phyloP scores from a whole-genome alignment of 2,329 filamentous ascomycete genomes.

The Aspergillus phoenicis region DNA sequence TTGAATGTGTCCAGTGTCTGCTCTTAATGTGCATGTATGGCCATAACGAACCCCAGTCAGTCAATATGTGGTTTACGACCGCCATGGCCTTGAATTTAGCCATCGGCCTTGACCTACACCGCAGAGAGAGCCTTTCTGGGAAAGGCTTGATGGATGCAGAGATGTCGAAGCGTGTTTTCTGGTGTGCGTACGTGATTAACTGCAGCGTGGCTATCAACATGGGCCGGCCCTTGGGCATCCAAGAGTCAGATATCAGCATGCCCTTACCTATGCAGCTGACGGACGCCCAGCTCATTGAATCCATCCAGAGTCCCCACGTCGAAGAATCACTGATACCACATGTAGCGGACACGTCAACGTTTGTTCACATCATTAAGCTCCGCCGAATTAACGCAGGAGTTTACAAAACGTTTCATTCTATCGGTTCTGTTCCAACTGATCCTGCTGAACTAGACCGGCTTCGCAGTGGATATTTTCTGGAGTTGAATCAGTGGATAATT shows the following conservation, averaged over 20 bases:
- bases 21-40: constrained; percentile 31
- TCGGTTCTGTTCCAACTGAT: background rate
- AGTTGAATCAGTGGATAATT: constrained; percentile 28
- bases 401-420: constrained; percentile 24
- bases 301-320: background rate
- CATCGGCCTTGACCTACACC: constrained; percentile 26
- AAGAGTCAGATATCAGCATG: constrained; percentile 28
- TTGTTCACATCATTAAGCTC: constrained; percentile 30
- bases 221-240: constrained; percentile 27
- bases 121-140: constrained; percentile 18
- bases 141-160: constrained; percentile 19
- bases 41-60: constrained; percentile 29
- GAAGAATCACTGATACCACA: background rate
- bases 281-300: constrained; percentile 18
- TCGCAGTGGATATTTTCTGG: constrained; percentile 6
- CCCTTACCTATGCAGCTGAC: constrained; percentile 22
- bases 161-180: constrained; percentile 29
- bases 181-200: constrained; percentile 30
- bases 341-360: constrained; percentile 26
- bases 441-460: constrained; percentile 5
- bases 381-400: constrained; percentile 28
- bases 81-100: constrained; percentile 27
- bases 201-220: constrained; percentile 30
- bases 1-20: constrained; percentile 29
- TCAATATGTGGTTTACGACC: constrained; percentile 29